Conservation (phyloP, 2,329 filamentous ascomycete species). For the Lomentospora prolificans region DNA sequence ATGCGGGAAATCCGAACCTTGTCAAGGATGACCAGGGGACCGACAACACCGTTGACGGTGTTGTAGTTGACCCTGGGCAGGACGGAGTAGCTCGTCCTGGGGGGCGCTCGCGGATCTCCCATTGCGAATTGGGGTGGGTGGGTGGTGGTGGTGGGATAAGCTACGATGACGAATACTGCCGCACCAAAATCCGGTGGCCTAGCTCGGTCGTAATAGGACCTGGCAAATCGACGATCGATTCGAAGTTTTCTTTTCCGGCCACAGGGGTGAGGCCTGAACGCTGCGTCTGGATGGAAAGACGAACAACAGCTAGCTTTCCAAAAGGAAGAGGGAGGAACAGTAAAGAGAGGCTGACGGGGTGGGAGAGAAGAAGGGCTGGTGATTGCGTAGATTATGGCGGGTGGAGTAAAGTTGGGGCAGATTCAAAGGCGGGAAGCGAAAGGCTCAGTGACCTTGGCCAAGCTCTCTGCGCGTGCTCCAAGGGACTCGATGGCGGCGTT, state of each 20-base stretch:
- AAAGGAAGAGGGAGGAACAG: not conserved
- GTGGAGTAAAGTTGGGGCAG: not conserved
- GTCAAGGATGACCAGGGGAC: constrained; percentile 92
- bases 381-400: not conserved
- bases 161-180: not conserved
- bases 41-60: constrained; percentile 96
- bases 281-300: not conserved
- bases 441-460: constrained; percentile 4
- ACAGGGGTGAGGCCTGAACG: not conserved
- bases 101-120: constrained; percentile 48
- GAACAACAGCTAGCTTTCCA: not conserved
- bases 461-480: not conserved
- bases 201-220: not conserved
- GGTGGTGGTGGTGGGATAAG: not conserved
- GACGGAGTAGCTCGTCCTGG: constrained; percentile 45
- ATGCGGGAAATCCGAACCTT: constrained; percentile 48
- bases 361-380: not conserved
- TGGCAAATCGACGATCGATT: not conserved
- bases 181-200: not conserved
- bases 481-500: too few relatives aligned
- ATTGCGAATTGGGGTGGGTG: constrained; percentile 21
- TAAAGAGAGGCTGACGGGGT: not conserved
- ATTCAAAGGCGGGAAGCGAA: not conserved
- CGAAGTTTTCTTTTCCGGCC: not conserved
- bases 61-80: constrained; percentile 75